phyloP scores from a whole-genome alignment of 495 filamentous ascomycete species.

The Cercophora scortea region DNA sequence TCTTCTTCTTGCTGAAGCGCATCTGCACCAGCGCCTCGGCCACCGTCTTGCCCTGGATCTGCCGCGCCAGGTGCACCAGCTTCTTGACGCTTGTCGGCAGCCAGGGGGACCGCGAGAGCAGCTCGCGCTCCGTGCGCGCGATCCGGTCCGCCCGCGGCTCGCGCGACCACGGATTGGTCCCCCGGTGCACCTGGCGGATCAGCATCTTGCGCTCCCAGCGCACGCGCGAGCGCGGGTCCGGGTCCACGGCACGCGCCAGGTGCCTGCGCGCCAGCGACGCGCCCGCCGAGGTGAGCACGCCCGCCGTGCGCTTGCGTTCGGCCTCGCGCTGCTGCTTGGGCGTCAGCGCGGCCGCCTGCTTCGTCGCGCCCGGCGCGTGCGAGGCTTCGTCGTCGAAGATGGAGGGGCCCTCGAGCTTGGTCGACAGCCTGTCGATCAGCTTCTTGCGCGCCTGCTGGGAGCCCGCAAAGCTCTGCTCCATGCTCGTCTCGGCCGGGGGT shows the following conservation, averaged over 20 bases:
- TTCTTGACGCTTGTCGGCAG: conserved; percentile 86
- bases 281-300: neutral
- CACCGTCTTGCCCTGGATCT: conserved; percentile 85
- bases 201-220: conserved; percentile 81
- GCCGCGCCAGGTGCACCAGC: conserved; percentile 69
- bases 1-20: conserved; percentile 92
- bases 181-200: conserved; percentile 53
- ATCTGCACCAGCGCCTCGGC: conserved; percentile 93
- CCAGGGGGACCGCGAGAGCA: conserved; percentile 51
- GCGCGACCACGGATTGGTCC: conserved; percentile 47
- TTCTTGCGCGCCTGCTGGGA: conserved; percentile 21
- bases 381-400: conserved; percentile 53
- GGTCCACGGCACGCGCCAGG: conserved; percentile 56
- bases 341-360: neutral
- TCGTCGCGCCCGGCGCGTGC: neutral
- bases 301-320: too few relatives aligned
- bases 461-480: conserved; percentile 3
- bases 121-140: conserved; percentile 65
- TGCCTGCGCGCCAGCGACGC: conserved; percentile 30
- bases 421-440: conserved; percentile 18
- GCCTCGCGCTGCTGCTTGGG: neutral
- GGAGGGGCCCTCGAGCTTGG: conserved; percentile 33
- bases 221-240: conserved; percentile 53
- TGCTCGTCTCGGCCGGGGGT: neutral
- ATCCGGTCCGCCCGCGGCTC: conserved; percentile 55